Evolutionary conservation across 2,329 filamentous ascomycete species (phyloP).

Genomic region (Xylariaceae sp.): DNA sequence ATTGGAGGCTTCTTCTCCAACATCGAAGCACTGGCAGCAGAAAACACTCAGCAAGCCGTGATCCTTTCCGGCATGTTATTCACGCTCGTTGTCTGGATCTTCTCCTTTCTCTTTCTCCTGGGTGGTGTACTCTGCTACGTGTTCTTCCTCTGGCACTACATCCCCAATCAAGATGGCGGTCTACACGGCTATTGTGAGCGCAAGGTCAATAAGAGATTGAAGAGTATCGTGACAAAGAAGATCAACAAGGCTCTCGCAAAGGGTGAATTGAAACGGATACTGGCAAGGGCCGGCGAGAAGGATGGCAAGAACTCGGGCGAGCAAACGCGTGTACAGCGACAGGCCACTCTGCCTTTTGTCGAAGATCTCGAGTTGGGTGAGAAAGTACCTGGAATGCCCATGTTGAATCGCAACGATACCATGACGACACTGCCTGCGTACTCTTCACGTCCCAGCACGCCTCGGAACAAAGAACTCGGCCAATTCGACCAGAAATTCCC

Average conservation of each 20-base stretch:
- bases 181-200: constrained; percentile 82
- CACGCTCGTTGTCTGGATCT: constrained; percentile 82
- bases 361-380: constrained; percentile 45
- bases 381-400: constrained; percentile 54
- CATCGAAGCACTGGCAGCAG: constrained; percentile 63
- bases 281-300: constrained; percentile 47
- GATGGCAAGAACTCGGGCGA: constrained; percentile 52
- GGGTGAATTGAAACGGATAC: constrained; percentile 58
- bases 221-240: constrained; percentile 77
- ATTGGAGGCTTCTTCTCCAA: constrained; percentile 79
- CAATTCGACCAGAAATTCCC: constrained; percentile 49
- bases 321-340: constrained; percentile 44
- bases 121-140: constrained; percentile 73
- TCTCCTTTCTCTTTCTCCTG: constrained; percentile 71
- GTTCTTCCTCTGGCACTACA: constrained; percentile 87
- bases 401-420: constrained; percentile 55
- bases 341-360: constrained; percentile 64
- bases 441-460: constrained; percentile 53
- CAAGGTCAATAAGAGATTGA: constrained; percentile 82
- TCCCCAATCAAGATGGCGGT: constrained; percentile 74
- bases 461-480: constrained; percentile 48
- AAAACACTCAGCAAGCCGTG: constrained; percentile 72
- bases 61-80: constrained; percentile 90
- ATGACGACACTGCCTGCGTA: constrained; percentile 58
- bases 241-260: constrained; percentile 84